A percentile compares a stretch with the other conserved stretches of the same genome.
These are phyloP conservation scores for Dendrobium chrysotoxum DNA, from an alignment of 106 monocot species.

Conservation along the genomic window DNA sequence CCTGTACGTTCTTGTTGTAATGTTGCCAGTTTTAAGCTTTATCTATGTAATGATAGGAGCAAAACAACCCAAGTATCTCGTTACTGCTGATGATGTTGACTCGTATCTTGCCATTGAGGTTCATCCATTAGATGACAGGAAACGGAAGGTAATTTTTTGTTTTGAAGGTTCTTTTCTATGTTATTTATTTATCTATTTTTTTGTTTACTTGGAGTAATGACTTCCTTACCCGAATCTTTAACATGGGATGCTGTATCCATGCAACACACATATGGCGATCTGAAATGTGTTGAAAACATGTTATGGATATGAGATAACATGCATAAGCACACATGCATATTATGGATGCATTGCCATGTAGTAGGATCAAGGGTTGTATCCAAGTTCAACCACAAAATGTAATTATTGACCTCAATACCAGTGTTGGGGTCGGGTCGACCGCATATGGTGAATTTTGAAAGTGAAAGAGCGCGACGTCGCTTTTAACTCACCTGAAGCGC, in stretches of 20 bases:
- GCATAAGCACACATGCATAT: background rate
- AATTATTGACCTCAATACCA: too few species aligned
- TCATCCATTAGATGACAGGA: conserved; percentile 71
- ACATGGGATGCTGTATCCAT: background rate
- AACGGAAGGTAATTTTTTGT: conserved; percentile 46
- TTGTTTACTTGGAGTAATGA: background rate
- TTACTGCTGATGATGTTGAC: conserved; percentile 82
- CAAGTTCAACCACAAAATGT: too few species aligned
- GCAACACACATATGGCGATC: background rate
- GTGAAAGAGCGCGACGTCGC: too few species aligned
- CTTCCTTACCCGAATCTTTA: background rate
- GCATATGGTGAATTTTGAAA: too few species aligned
- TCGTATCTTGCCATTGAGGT: conserved; percentile 73
- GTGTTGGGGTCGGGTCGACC: too few species aligned
- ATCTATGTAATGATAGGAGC: conserved; percentile 34
- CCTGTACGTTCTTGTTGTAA: background rate
- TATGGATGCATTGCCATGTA: background rate
- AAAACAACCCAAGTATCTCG: conserved; percentile 59
- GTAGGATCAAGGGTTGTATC: background rate
- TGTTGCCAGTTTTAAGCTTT: conserved; percentile 6
- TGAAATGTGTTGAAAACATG: background rate
- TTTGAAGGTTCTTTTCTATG: background rate
- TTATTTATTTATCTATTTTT: background rate
- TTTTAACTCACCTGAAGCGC: too few species aligned
- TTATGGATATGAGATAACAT: background rate